phyloP scores from a whole-genome alignment of 306 rosid genomes.

The Lathyrus oleraceus region DNA sequence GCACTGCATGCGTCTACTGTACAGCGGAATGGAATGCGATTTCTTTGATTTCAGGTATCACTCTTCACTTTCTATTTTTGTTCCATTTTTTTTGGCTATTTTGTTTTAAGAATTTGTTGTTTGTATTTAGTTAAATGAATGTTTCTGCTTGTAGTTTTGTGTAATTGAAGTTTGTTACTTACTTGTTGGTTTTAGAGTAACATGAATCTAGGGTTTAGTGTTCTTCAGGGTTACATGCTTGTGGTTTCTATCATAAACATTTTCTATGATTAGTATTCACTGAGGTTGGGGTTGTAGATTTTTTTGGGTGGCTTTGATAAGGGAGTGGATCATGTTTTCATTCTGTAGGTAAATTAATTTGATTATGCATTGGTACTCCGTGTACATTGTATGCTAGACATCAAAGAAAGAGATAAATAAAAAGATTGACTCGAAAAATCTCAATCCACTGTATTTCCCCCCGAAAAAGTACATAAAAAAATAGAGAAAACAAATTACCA shows the following conservation, averaged over 20 bases:
- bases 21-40: not conserved
- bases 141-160: too few relatives aligned
- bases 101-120: too few relatives aligned
- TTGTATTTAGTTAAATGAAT: too few relatives aligned
- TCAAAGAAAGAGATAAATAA: not conserved
- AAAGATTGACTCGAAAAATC: not conserved
- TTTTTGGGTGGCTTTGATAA: too few relatives aligned
- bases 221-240: not conserved
- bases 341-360: too few relatives aligned
- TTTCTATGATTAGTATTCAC: too few relatives aligned
- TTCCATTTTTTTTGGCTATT: not conserved
- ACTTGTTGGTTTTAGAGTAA: not conserved
- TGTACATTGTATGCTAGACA: not conserved
- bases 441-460: not conserved
- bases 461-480: not conserved
- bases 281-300: too few relatives aligned
- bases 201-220: too few relatives aligned
- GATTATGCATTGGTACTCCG: not conserved
- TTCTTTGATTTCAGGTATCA: not conserved
- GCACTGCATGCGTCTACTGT: too few relatives aligned
- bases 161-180: too few relatives aligned
- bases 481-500: not conserved
- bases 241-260: too few relatives aligned
- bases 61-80: not conserved
- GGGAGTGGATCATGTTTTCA: too few relatives aligned